Percentiles rank a stretch among this genome's conserved stretches.
These are phyloP conservation scores for Penicillium sp. DNA, from an alignment of 2,329 filamentous ascomycete genomes.

Conservation along the genomic window DNA sequence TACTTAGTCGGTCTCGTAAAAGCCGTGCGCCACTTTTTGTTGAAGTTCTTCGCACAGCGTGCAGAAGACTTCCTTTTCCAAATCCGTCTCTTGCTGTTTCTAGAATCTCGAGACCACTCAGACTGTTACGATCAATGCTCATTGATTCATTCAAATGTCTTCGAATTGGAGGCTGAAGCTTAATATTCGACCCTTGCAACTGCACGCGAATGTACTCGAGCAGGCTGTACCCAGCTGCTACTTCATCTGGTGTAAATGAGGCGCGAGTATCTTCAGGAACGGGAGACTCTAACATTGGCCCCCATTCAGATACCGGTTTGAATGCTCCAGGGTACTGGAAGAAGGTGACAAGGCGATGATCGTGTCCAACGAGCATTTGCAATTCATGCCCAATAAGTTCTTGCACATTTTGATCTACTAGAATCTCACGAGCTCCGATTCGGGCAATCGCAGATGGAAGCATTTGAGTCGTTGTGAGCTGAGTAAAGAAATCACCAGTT, in stretches of 20 bases:
- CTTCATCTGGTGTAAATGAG: conserved; percentile 66
- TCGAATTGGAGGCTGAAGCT: conserved; percentile 77
- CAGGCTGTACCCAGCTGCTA: conserved; percentile 74
- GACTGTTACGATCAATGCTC: conserved; percentile 86
- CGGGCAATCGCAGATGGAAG: conserved; percentile 79
- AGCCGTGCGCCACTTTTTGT: conserved; percentile 88
- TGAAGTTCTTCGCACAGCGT: conserved; percentile 83
- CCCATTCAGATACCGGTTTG: conserved; percentile 64
- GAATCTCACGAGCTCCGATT: conserved; percentile 78
- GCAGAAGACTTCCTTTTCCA: conserved; percentile 79
- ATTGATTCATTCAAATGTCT: conserved; percentile 74
- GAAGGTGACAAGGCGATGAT: conserved; percentile 74
- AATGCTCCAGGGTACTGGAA: conserved; percentile 51
- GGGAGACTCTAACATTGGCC: conserved; percentile 70
- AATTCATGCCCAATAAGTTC: conserved; percentile 60
- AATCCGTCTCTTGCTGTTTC: conserved; percentile 77
- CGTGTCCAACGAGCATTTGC: conserved; percentile 67
- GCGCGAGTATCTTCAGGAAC: conserved; percentile 54
- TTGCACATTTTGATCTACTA: conserved; percentile 67
- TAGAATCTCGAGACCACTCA: conserved; percentile 84
- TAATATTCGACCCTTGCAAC: conserved; percentile 73
- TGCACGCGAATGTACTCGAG: conserved; percentile 80
- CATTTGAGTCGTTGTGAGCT: conserved; percentile 66
- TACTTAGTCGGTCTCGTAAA: conserved; percentile 78
- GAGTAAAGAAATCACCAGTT: conserved; percentile 90